phyloP scores from a whole-genome alignment of 2,329 filamentous ascomycete species.

The Ophiosphaerella narmari region DNA sequence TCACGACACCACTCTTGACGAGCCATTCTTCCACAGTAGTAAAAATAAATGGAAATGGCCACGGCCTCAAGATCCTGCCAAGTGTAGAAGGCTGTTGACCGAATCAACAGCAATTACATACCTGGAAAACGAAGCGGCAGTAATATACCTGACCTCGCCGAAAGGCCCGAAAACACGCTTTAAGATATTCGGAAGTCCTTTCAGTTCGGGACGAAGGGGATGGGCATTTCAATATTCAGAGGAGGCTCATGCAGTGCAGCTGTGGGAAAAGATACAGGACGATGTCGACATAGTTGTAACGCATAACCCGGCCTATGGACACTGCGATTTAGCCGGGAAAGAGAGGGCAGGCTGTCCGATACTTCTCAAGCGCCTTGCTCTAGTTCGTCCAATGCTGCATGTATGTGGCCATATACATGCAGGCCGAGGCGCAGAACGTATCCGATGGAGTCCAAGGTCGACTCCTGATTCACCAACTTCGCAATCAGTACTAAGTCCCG shows the following conservation, averaged over 20 bases:
- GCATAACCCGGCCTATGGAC: constrained; percentile 67
- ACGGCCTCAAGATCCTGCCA: constrained; percentile 55
- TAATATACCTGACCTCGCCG: constrained; percentile 59
- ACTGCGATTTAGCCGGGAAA: constrained; percentile 57
- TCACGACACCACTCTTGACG: constrained; percentile 74
- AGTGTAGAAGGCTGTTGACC: constrained; percentile 60
- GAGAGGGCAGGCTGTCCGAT: constrained; percentile 62
- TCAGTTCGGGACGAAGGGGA: constrained; percentile 58
- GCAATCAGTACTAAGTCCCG: constrained; percentile 43
- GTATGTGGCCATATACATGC: constrained; percentile 76
- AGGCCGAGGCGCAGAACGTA: constrained; percentile 65
- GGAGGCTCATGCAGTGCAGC: constrained; percentile 40
- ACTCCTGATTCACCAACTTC: too few species aligned
- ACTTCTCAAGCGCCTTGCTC: constrained; percentile 62
- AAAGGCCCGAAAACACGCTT: constrained; percentile 64
- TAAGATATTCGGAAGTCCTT: constrained; percentile 73
- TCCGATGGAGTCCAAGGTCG: constrained; percentile 57
- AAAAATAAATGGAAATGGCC: constrained; percentile 62
- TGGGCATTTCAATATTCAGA: constrained; percentile 72
- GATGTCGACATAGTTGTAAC: constrained; percentile 70
- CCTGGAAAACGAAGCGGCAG: constrained; percentile 62
- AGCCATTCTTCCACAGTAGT: constrained; percentile 62
- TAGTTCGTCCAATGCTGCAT: constrained; percentile 65
- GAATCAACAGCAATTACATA: constrained; percentile 63
- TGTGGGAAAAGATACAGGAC: constrained; percentile 67